Conservation (phyloP, 2,329 filamentous ascomycete genomes). For the Penicillium corylophilum region DNA sequence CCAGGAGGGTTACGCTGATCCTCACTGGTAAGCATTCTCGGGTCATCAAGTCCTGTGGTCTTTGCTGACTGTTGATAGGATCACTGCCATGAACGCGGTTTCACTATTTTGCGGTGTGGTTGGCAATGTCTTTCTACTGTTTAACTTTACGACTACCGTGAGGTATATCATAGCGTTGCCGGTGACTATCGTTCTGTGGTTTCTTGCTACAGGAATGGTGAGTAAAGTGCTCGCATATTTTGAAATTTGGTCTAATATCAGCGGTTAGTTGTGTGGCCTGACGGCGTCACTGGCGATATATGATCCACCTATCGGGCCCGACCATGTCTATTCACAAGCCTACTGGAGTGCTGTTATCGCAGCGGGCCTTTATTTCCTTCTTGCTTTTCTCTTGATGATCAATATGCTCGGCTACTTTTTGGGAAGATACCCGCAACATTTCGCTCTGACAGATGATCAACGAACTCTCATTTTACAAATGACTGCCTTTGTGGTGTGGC, state of each 20-base stretch:
- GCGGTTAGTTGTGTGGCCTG: conserved; percentile 59
- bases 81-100: conserved; percentile 71
- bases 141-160: conserved; percentile 81
- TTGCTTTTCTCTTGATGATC: conserved; percentile 71
- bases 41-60: not conserved
- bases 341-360: conserved; percentile 85
- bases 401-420: conserved; percentile 77
- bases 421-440: conserved; percentile 75
- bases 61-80: conserved; percentile 47
- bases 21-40: conserved; percentile 59
- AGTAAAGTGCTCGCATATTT: conserved; percentile 21
- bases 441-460: conserved; percentile 74
- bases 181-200: conserved; percentile 79
- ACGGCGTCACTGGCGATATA: conserved; percentile 67
- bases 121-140: conserved; percentile 77
- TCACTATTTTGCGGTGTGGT: conserved; percentile 73
- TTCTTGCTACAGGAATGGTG: conserved; percentile 59
- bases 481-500: conserved; percentile 78
- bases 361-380: conserved; percentile 74
- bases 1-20: conserved; percentile 63
- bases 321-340: conserved; percentile 70
- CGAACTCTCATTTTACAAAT: conserved; percentile 88
- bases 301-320: conserved; percentile 47
- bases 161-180: conserved; percentile 81
- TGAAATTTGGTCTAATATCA: conserved; percentile 1